phyloP scores from a whole-genome alignment of 768 basidiomycete species.

The Leucosporidium scottii region DNA sequence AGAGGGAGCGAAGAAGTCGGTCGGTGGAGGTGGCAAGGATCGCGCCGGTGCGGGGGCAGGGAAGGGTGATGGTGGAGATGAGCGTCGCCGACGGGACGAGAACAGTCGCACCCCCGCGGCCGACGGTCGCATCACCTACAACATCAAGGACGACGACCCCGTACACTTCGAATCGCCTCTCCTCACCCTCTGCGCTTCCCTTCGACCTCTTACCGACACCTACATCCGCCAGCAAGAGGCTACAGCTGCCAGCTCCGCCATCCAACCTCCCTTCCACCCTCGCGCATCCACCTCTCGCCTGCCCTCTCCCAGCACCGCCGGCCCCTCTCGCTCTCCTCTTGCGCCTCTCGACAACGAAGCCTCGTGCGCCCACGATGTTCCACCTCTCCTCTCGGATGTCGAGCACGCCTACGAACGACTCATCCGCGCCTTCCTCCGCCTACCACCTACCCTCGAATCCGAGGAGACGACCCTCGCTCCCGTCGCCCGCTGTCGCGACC shows the following conservation, averaged over 20 bases:
- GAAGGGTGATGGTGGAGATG: too few species aligned
- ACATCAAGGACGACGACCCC: conserved; percentile 9
- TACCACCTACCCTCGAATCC: background rate
- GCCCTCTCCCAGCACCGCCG: background rate
- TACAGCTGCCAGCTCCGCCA: background rate
- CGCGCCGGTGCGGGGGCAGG: too few species aligned
- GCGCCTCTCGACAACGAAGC: background rate
- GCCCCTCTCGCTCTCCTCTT: background rate
- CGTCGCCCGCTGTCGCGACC: background rate
- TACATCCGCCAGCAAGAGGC: background rate
- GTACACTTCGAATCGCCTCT: conserved; percentile 10
- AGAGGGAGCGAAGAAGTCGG: too few species aligned
- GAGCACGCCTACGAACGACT: conserved; percentile 24
- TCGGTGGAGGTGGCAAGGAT: too few species aligned
- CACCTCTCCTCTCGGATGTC: conserved; percentile 21
- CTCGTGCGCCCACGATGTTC: background rate
- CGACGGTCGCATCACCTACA: background rate
- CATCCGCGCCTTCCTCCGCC: conserved; percentile 14
- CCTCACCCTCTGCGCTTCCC: conserved; percentile 8
- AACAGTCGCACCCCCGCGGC: too few species aligned
- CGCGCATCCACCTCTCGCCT: background rate
- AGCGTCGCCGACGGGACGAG: too few species aligned
- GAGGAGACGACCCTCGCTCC: conserved; percentile 7
- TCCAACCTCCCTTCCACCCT: background rate
- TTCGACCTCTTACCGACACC: conserved; percentile 5